Percentiles rank a stretch among this genome's conserved stretches.
phyloP scores from a whole-genome alignment of 306 rosid genomes.

The Nissolia schottii region DNA sequence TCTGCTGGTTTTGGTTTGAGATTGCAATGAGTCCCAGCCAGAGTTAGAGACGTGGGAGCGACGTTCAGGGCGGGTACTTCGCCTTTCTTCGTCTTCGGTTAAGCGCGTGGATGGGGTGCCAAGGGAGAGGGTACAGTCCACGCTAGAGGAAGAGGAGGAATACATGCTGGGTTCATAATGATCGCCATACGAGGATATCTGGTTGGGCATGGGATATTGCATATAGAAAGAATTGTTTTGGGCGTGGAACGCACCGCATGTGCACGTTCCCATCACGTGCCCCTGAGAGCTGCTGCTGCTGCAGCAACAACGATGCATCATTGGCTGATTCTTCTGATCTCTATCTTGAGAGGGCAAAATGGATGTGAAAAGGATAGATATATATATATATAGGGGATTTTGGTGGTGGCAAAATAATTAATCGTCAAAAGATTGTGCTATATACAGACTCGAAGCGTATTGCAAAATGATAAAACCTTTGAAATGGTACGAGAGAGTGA shows the following conservation, averaged over 20 bases:
- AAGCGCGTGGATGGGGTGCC: conserved; percentile 80
- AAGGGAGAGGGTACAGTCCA: conserved; percentile 82
- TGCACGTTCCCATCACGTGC: conserved; percentile 54
- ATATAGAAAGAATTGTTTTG: conserved; percentile 60
- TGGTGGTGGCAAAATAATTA: background rate
- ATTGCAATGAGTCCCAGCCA: conserved; percentile 76
- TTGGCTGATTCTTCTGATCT: background rate
- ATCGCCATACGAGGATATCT: conserved; percentile 32
- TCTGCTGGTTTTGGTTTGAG: conserved; percentile 27
- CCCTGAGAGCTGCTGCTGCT: conserved; percentile 49
- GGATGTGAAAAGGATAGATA: background rate
- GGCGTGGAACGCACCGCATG: conserved; percentile 56
- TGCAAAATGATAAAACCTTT: conserved; percentile 40
- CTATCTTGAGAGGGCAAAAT: background rate
- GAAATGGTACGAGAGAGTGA: conserved; percentile 32
- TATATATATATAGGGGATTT: no score
- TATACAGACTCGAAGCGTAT: background rate
- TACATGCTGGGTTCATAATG: conserved; percentile 22
- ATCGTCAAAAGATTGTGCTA: background rate
- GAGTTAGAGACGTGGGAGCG: conserved; percentile 30
- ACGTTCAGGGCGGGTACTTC: conserved; percentile 31
- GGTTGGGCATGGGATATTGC: conserved; percentile 53
- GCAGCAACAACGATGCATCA: conserved; percentile 61
- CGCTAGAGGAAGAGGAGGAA: conserved; percentile 46
- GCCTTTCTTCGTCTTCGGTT: conserved; percentile 34